A percentile compares a stretch with the other conserved stretches of the same genome.
Conservation (phyloP, 2,329 filamentous ascomycete genomes). For the Pestalotiopsis sp. region DNA sequence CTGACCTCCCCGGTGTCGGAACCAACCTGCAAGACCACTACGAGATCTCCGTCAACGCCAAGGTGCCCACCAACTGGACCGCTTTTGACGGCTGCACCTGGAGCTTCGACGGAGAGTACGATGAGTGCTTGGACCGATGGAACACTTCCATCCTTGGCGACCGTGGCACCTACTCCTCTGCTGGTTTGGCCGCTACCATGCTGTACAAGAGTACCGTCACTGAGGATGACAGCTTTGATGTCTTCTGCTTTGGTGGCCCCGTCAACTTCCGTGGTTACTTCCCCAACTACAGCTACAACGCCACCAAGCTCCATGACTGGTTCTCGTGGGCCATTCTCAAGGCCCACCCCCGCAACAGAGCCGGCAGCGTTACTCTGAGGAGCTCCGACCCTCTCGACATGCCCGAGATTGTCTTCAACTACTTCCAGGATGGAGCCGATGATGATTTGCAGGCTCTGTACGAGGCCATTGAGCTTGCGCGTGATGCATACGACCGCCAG, state of each 20-base stretch:
- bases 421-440: slow-evolving; percentile 49
- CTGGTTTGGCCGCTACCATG: slow-evolving; percentile 34
- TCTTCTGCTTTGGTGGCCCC: slow-evolving; percentile 41
- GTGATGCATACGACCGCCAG: slow-evolving; percentile 43
- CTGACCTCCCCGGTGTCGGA: slow-evolving; percentile 59
- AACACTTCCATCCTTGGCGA: slow-evolving; percentile 21
- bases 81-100: slow-evolving; percentile 38
- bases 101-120: slow-evolving; percentile 26
- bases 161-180: slow-evolving; percentile 36
- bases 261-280: slow-evolving; percentile 43
- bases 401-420: slow-evolving; percentile 65
- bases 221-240: slow-evolving; percentile 31
- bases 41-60: slow-evolving; percentile 47
- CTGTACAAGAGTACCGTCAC: slow-evolving; percentile 29
- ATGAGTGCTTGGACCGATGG: slow-evolving; percentile 34
- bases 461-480: slow-evolving; percentile 54
- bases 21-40: slow-evolving; percentile 60
- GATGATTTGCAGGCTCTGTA: slow-evolving; percentile 53
- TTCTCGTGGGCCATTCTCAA: slow-evolving; percentile 54
- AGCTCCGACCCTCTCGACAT: slow-evolving; percentile 64
- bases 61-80: slow-evolving; percentile 39
- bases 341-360: slow-evolving; percentile 58
- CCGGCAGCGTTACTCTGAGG: slow-evolving; percentile 63
- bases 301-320: slow-evolving; percentile 38
- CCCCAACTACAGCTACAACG: slow-evolving; percentile 36